A percentile compares a stretch with the other conserved stretches of the same genome.
These are phyloP conservation scores for Lactarius akahatsu DNA, from an alignment of 768 basidiomycete genomes.

Conservation along the genomic window DNA sequence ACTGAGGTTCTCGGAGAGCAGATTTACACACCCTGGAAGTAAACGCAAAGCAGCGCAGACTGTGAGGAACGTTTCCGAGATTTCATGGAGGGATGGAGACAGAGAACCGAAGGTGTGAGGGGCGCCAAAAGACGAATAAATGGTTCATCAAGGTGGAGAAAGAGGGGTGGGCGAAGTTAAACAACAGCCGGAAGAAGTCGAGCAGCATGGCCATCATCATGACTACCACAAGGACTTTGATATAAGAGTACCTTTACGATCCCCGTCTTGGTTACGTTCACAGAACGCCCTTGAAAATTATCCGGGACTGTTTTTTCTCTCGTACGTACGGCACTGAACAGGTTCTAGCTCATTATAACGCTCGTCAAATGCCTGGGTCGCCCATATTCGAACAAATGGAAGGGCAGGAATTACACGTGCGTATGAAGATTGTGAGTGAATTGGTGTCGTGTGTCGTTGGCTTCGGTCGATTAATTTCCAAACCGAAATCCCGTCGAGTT, in stretches of 20 bases:
- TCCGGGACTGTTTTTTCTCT: background rate
- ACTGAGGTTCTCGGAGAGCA: background rate
- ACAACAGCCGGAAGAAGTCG: background rate
- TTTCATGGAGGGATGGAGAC: background rate
- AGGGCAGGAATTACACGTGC: background rate
- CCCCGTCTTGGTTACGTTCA: constrained; percentile 23
- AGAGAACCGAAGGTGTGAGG: background rate
- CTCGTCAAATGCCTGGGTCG: background rate
- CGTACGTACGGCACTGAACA: background rate
- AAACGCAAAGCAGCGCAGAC: background rate
- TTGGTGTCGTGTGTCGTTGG: background rate
- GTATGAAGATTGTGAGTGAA: background rate
- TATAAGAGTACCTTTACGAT: background rate
- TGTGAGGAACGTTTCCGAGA: background rate
- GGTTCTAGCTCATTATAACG: background rate
- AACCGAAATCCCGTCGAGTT: background rate
- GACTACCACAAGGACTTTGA: background rate
- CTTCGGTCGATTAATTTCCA: constrained; percentile 9
- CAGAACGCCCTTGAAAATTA: constrained; percentile 9
- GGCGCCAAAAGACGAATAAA: background rate
- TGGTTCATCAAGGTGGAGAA: constrained; percentile 12
- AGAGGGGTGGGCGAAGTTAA: constrained; percentile 1
- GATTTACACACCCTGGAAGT: background rate
- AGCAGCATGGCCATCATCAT: constrained; percentile 8
- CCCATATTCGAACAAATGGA: background rate